A percentile compares a stretch with the other conserved stretches of the same genome.
Conservation (phyloP, 805 yeast species). For the Suhomyces kilbournensis region DNA sequence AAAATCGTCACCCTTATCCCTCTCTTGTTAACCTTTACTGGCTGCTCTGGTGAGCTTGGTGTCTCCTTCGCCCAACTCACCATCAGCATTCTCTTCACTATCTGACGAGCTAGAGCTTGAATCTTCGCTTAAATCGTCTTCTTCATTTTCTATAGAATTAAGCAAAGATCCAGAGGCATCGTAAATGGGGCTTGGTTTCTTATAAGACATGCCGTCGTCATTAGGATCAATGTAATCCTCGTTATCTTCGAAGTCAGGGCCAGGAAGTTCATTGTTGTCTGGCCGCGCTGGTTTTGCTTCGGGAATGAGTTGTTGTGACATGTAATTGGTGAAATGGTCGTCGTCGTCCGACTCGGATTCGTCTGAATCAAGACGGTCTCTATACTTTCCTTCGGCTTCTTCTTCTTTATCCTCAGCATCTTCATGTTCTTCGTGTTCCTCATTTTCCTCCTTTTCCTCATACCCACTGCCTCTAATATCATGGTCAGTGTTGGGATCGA, state of each 20-base stretch:
- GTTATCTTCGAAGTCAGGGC: constrained; percentile 34
- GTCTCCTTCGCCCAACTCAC: constrained; percentile 10
- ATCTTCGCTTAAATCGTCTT: constrained; percentile 29
- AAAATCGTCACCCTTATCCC: background rate
- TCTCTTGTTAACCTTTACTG: constrained; percentile 29
- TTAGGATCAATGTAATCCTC: constrained; percentile 78
- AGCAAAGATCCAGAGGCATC: constrained; percentile 30
- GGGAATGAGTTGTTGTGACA: constrained; percentile 66
- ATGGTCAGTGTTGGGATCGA: constrained; percentile 29
- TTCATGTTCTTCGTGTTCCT: constrained; percentile 24
- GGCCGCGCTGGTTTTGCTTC: constrained; percentile 44
- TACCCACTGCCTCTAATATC: constrained; percentile 29
- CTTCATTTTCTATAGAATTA: constrained; percentile 11
- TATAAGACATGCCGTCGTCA: constrained; percentile 76
- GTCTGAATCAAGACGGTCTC: constrained; percentile 21
- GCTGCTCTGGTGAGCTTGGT: constrained; percentile 39
- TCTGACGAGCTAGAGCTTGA: constrained; percentile 29
- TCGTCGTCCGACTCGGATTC: constrained; percentile 43
- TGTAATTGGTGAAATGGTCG: constrained; percentile 66
- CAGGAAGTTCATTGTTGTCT: constrained; percentile 19
- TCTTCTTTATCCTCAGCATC: constrained; percentile 28
- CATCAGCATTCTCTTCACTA: constrained; percentile 25
- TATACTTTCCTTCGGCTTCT: constrained; percentile 1
- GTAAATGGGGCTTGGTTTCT: constrained; percentile 61
- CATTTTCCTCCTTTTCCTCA: constrained; percentile 25